phyloP scores from a whole-genome alignment of 2,329 filamentous ascomycete species.

The Cercospora brassicicola region DNA sequence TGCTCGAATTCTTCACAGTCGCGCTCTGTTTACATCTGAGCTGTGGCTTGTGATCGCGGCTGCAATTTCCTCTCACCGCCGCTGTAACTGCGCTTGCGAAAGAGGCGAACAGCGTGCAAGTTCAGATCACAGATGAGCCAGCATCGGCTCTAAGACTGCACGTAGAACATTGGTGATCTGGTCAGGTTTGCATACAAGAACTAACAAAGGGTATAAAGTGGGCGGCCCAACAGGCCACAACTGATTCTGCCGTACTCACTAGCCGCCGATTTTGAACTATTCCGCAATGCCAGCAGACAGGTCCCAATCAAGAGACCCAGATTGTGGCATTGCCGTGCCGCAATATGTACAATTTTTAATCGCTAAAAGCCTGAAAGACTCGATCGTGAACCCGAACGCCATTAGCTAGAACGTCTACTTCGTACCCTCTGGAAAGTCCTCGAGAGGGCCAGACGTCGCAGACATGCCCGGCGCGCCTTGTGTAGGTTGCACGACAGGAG shows the following conservation, averaged over 20 bases:
- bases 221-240: background rate
- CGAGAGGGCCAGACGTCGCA: constrained; percentile 29
- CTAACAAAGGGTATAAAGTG: constrained; percentile 20
- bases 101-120: background rate
- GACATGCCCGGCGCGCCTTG: constrained; percentile 25
- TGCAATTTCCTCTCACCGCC: background rate
- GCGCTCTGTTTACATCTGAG: background rate
- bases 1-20: background rate
- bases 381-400: background rate
- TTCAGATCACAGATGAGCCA: background rate
- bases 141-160: background rate
- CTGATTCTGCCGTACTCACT: background rate
- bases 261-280: background rate
- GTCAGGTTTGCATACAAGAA: constrained; percentile 9
- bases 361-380: background rate
- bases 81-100: background rate
- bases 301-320: background rate
- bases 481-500: constrained; percentile 1
- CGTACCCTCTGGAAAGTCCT: constrained; percentile 24
- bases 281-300: background rate
- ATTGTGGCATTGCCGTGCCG: background rate
- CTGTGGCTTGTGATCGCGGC: background rate
- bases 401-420: background rate
- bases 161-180: background rate
- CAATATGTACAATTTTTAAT: background rate